These are phyloP conservation scores for Aegilops umbellulata DNA, from an alignment of 176 grass and related monocot genomes.

Conservation along the genomic window DNA sequence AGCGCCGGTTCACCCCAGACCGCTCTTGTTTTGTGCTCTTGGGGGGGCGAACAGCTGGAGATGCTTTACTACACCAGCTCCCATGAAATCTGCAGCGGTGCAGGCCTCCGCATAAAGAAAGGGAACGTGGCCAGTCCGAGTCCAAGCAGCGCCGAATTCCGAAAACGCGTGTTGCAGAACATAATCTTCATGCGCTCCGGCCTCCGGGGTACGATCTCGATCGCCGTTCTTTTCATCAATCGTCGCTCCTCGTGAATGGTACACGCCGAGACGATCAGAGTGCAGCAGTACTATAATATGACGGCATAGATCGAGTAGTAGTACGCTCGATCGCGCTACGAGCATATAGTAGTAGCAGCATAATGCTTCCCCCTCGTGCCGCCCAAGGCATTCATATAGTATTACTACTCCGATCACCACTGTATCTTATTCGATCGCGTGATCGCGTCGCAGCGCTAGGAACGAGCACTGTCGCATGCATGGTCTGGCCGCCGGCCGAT, in stretches of 20 bases:
- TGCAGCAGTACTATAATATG: not conserved
- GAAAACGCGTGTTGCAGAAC: not conserved
- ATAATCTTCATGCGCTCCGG: not conserved
- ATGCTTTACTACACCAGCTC: too few relatives aligned
- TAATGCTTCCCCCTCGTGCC: constrained; percentile 31
- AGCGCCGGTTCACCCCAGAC: too few relatives aligned
- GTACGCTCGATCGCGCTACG: constrained; percentile 30
- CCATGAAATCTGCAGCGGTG: not conserved
- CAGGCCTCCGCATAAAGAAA: not conserved
- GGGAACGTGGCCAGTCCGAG: not conserved
- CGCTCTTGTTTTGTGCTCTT: too few relatives aligned
- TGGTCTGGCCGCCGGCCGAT: not conserved
- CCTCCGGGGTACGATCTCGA: not conserved
- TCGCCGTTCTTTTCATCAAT: not conserved
- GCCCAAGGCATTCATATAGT: constrained; percentile 18
- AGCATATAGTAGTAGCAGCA: not conserved
- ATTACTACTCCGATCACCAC: not conserved
- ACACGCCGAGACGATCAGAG: not conserved
- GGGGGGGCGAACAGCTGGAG: too few relatives aligned
- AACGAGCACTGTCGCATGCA: not conserved
- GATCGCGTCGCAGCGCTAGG: not conserved
- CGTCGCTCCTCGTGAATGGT: constrained; percentile 16
- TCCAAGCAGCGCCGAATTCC: not conserved
- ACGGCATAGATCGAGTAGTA: not conserved
- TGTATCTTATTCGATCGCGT: not conserved